Evolutionary conservation across 176 grass and related monocot species (phyloP), one percentile per base, ranked within the genome.

Genomic region (Carex cristatella): DNA sequence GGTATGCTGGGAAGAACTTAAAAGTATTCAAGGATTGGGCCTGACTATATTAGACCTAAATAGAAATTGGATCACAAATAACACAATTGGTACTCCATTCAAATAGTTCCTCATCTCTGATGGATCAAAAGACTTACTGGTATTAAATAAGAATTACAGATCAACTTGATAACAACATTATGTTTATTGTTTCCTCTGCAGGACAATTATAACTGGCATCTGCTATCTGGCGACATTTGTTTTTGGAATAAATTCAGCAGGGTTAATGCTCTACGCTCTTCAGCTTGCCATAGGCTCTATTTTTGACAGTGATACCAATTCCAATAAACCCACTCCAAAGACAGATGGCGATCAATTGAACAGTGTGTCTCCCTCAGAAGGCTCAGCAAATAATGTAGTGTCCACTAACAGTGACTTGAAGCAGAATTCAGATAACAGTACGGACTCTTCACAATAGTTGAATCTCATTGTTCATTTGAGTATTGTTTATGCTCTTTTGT

Each of bases 181-280:
- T 13, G 9, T 15, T 5, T 84, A 84, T 16, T 82, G 58, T 53
- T 83, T 81, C 23, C 62, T 84, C 10, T 87, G 69, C 89, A 98
- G 95, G 83, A 98, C 93, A 85, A 95, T 98, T 79, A 51, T 98
- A 61, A 98, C 91, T 93, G 95, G 95, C 13, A 2, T 94, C 33
- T 98, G 91, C 81, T 98, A 98, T 64, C 59, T 98, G 81, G 95
- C 93, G 86, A 98, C 95, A 15, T 93, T 88, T 90, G 89, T 98
- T 74, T 98, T 98, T 63, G 95, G 95, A 62, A 78, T 95, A 63
- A 98, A 98, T 84, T 91, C 86, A 0, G 48, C 86, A 13, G 95
- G 95, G 14, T 93, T 98, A 83, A 60, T 90, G 32, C 84, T 93
- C 60, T 98, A 94, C 56, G 88, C 91, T 31, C 64, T 93, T 79